Conservation (phyloP, 2,329 filamentous ascomycete genomes). For the Paraconiothyrium brasiliense region DNA sequence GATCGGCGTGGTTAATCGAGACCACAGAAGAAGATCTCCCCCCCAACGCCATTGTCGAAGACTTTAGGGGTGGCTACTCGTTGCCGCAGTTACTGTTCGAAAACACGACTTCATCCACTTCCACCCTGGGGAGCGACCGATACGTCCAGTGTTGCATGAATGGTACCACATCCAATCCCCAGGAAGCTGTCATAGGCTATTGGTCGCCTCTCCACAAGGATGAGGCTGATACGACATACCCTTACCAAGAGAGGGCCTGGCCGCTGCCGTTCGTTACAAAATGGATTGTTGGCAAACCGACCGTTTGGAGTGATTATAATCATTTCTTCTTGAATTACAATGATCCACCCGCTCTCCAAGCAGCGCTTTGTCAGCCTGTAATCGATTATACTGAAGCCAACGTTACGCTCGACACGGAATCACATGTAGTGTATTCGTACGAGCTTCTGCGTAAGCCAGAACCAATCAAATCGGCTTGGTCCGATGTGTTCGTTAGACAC, state of each 20-base stretch:
- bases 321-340: slow-evolving; percentile 8
- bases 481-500: slow-evolving; percentile 21
- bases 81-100: slow-evolving; percentile 12
- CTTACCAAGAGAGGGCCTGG: slow-evolving; percentile 18
- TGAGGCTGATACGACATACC: not conserved
- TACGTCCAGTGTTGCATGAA: slow-evolving; percentile 23
- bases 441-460: slow-evolving; percentile 9
- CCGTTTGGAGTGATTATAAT: not conserved
- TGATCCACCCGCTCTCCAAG: slow-evolving; percentile 22
- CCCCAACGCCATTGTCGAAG: not conserved
- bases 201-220: slow-evolving; percentile 21
- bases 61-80: not conserved
- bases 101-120: slow-evolving; percentile 15
- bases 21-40: not conserved
- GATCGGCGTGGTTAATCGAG: slow-evolving; percentile 20
- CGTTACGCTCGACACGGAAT: slow-evolving; percentile 20
- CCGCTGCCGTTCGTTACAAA: slow-evolving; percentile 21
- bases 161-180: slow-evolving; percentile 14
- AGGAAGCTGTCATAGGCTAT: slow-evolving; percentile 22
- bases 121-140: slow-evolving; percentile 7
- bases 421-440: slow-evolving; percentile 19
- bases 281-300: slow-evolving; percentile 20
- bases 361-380: slow-evolving; percentile 25
- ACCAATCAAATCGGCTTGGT: slow-evolving; percentile 17
- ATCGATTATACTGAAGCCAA: slow-evolving; percentile 25